These are phyloP conservation scores for Monosiga brevicollis DNA, from an alignment of 78 protist species.

Conservation along the genomic window DNA sequence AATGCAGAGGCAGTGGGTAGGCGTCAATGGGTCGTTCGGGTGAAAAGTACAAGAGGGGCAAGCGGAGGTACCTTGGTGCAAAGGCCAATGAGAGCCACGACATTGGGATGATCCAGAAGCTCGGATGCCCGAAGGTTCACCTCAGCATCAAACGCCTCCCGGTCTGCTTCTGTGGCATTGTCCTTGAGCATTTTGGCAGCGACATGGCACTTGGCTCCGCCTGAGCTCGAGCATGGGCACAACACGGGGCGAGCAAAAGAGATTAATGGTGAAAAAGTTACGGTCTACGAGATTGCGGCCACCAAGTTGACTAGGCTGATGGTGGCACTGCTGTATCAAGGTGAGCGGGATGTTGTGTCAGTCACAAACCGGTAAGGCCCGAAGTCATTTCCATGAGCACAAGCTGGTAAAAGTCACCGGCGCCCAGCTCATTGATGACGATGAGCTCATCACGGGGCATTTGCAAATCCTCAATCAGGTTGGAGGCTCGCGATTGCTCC, in stretches of 20 bases:
- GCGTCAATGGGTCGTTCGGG: no score
- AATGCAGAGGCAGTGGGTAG: no score
- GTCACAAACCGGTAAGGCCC: not conserved
- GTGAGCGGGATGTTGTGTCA: not conserved
- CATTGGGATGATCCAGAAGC: not conserved
- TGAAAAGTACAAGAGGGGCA: no score
- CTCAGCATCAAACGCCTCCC: not conserved
- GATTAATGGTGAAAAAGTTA: not conserved
- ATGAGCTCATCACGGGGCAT: not conserved
- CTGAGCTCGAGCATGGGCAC: not conserved
- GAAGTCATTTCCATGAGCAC: not conserved
- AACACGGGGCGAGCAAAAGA: not conserved
- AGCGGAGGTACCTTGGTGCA: no score
- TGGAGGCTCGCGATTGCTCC: not conserved
- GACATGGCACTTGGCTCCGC: not conserved
- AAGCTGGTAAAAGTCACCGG: not conserved
- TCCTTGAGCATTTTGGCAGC: not conserved
- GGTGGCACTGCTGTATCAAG: not conserved
- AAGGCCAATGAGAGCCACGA: not conserved
- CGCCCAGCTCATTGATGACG: not conserved
- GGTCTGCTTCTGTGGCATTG: not conserved
- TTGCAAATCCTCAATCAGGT: not conserved
- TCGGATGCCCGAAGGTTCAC: not conserved
- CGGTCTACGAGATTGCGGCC: not conserved
- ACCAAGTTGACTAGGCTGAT: not conserved